Conservation (phyloP, 2,329 filamentous ascomycete species). For the Diaporthe citrichinensis region DNA sequence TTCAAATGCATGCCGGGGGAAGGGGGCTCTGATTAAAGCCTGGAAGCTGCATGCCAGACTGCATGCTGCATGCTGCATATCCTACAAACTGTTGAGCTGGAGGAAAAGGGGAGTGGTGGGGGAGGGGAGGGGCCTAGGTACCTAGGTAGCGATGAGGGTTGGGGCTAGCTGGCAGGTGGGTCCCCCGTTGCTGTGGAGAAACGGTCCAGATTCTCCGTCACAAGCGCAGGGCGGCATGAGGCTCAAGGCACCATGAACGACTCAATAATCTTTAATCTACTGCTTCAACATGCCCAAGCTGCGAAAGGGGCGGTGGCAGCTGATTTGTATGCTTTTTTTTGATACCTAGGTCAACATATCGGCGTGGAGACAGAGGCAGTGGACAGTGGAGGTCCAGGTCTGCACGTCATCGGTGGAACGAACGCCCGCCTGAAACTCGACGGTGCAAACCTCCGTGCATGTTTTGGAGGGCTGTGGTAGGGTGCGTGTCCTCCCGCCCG, state of each 20-base stretch:
- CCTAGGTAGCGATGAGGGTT: not conserved
- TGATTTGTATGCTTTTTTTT: not conserved
- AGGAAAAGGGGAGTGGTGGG: too few relatives aligned
- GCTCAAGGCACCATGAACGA: not conserved
- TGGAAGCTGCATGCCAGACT: not conserved
- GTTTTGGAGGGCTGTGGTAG: not conserved
- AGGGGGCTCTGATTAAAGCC: not conserved
- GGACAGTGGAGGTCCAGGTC: not conserved
- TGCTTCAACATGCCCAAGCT: not conserved
- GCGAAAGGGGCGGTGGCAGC: not conserved
- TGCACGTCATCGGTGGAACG: conserved; percentile 27
- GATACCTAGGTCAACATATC: not conserved
- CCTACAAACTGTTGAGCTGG: not conserved
- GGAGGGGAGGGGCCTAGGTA: too few relatives aligned
- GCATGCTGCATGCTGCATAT: not conserved
- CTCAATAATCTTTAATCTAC: conserved; percentile 11
- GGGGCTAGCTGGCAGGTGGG: not conserved
- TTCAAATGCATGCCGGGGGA: not conserved
- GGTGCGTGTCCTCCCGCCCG: not conserved
- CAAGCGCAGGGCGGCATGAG: not conserved
- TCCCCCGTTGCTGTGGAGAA: not conserved
- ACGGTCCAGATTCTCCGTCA: conserved; percentile 12
- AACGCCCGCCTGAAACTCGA: conserved; percentile 5
- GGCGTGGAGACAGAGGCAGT: not conserved
- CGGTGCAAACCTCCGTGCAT: conserved; percentile 25